A percentile compares a stretch with the other conserved stretches of the same genome.
phyloP scores from a whole-genome alignment of 2,329 filamentous ascomycete genomes.

The Beauveria brongniartii region DNA sequence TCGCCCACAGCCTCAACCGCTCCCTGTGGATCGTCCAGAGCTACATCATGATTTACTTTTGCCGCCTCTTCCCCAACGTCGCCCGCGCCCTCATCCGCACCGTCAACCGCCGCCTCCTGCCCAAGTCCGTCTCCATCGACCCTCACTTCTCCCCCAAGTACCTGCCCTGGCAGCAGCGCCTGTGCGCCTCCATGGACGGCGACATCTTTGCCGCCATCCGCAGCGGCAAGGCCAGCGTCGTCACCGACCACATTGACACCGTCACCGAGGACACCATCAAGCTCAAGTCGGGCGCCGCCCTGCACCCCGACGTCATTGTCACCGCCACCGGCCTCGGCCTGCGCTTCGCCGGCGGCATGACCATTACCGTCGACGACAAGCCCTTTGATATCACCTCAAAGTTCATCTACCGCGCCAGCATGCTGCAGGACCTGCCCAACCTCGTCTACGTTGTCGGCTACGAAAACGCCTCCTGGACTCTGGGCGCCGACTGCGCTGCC shows the following conservation, averaged over 20 bases:
- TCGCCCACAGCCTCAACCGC: constrained; percentile 38
- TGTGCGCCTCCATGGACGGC: constrained; percentile 49
- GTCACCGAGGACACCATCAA: constrained; percentile 36
- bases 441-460: constrained; percentile 52
- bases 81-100: constrained; percentile 36
- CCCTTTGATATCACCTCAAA: constrained; percentile 34
- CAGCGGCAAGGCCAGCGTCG: constrained; percentile 30
- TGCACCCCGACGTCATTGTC: constrained; percentile 54
- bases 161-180: constrained; percentile 58
- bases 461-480: constrained; percentile 52
- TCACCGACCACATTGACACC: constrained; percentile 38
- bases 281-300: constrained; percentile 32
- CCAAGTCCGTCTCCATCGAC: constrained; percentile 36
- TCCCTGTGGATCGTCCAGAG: constrained; percentile 38
- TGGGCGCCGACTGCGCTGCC: constrained; percentile 48
- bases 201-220: constrained; percentile 38
- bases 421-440: constrained; percentile 58
- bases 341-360: constrained; percentile 43
- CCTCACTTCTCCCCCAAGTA: constrained; percentile 49
- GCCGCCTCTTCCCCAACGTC: constrained; percentile 38
- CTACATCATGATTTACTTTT: constrained; percentile 36
- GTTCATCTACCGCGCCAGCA: constrained; percentile 50
- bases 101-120: constrained; percentile 37
- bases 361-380: constrained; percentile 42
- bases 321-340: constrained; percentile 57